Evolutionary conservation across 2,329 filamentous ascomycete species (phyloP).

Genomic region (Calonectria pteridis): DNA sequence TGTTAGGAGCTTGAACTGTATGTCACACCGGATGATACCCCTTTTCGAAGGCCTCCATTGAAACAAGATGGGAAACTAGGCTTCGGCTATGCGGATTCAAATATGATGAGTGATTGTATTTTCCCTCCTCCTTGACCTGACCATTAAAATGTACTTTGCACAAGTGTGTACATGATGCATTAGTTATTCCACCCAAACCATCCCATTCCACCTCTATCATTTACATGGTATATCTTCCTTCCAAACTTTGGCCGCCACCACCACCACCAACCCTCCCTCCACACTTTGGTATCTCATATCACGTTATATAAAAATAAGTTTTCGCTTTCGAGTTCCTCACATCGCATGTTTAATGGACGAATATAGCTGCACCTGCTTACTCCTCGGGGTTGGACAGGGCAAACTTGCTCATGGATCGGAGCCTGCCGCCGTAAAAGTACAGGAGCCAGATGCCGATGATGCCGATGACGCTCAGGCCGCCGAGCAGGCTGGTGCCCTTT

Average conservation of each 20-base stretch:
- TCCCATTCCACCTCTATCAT: background rate
- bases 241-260: background rate
- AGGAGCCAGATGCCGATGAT: constrained; percentile 71
- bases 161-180: background rate
- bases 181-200: background rate
- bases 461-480: constrained; percentile 64
- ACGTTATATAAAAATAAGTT: background rate
- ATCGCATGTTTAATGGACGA: background rate
- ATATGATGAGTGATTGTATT: constrained; percentile 9
- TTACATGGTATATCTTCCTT: background rate
- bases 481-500: constrained; percentile 68
- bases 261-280: background rate
- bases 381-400: constrained; percentile 52
- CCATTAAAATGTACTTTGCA: background rate
- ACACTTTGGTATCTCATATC: background rate
- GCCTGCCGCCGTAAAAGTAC: constrained; percentile 66
- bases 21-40: background rate
- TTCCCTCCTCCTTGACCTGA: background rate
- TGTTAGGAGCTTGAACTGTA: background rate
- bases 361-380: no score
- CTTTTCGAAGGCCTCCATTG: background rate
- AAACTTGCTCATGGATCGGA: constrained; percentile 71
- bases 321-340: background rate
- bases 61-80: background rate
- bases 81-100: background rate